Conservation (phyloP, 306 rosid species). For the Pterocarpus macrocarpus region DNA sequence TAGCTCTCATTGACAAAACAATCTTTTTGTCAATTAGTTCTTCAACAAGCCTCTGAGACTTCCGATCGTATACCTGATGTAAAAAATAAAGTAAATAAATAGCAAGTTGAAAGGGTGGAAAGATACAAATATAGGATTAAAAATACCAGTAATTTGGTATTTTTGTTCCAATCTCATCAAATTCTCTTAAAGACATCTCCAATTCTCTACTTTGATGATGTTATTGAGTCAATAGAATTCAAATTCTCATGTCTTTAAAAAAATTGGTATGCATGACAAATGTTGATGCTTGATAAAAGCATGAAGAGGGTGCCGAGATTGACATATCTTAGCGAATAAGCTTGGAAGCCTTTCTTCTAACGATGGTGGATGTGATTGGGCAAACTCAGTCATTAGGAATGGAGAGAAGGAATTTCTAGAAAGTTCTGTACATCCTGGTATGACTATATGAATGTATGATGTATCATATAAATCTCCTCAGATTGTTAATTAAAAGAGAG, state of each 20-base stretch:
- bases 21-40: conserved; percentile 90
- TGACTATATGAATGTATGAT: conserved; percentile 27
- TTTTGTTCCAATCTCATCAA: conserved; percentile 28
- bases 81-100: conserved; percentile 36
- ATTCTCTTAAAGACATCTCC: conserved; percentile 37
- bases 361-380: conserved; percentile 22
- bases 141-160: conserved; percentile 14
- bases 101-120: conserved; percentile 15
- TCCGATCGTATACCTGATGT: conserved; percentile 86
- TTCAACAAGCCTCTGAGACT: conserved; percentile 88
- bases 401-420: conserved; percentile 7
- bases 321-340: conserved; percentile 34
- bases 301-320: conserved; percentile 26
- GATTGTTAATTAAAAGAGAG: conserved; percentile 35
- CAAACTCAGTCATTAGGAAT: conserved; percentile 12
- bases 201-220: conserved; percentile 34
- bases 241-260: conserved; percentile 1
- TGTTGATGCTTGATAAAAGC: conserved; percentile 32
- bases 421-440: conserved; percentile 23
- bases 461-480: conserved; percentile 17
- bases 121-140: conserved; percentile 14
- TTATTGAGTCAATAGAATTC: conserved; percentile 23
- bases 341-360: conserved; percentile 34
- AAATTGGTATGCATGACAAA: conserved; percentile 1
- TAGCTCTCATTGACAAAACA: conserved; percentile 96